phyloP scores from a whole-genome alignment of 148 eudicot genomes.

The Rhododendron griersonianum region DNA sequence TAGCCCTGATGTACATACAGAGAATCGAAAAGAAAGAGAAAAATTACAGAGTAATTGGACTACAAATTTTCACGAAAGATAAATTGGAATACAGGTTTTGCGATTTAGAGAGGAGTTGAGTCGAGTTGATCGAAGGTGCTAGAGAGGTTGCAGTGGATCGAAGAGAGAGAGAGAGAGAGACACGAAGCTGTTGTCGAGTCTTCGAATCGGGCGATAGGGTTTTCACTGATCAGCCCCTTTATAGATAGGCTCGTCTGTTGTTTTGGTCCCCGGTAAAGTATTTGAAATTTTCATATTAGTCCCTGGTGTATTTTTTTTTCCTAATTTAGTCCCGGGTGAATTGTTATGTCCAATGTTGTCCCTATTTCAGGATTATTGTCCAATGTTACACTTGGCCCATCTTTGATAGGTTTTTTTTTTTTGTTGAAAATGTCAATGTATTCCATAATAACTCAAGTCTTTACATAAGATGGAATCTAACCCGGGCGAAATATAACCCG shows the following conservation, averaged over 20 bases:
- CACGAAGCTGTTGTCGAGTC: background rate
- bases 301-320: background rate
- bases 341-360: no score
- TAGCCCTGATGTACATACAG: background rate
- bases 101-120: background rate
- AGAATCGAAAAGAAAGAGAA: background rate
- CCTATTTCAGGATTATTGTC: no score
- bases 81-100: background rate
- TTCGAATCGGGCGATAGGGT: constrained; percentile 8
- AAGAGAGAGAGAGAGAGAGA: background rate
- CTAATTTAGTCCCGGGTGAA: no score
- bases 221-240: background rate
- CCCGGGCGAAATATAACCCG: no score
- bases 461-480: no score
- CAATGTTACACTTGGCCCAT: no score
- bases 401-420: no score
- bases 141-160: background rate
- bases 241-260: background rate
- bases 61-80: background rate
- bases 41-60: background rate
- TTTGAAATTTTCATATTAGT: background rate
- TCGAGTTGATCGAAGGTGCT: background rate
- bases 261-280: background rate
- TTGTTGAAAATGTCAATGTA: no score
- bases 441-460: no score